Conservation (phyloP, 805 yeast genomes). For the Candida coleopterorum region DNA sequence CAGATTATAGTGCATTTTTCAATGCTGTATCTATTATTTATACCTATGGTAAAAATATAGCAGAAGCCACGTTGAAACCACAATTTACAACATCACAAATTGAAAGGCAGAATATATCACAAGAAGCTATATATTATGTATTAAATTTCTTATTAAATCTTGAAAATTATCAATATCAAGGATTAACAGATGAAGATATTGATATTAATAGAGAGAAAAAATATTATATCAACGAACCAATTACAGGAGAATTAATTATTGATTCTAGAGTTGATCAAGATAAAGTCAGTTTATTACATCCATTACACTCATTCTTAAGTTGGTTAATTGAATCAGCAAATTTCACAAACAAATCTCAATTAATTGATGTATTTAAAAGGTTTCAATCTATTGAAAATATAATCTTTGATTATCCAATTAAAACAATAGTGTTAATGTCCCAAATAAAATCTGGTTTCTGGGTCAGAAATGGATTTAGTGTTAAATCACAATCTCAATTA, state of each 20-base stretch:
- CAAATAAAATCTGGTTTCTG: slow-evolving; percentile 88
- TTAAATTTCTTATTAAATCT: slow-evolving; percentile 23
- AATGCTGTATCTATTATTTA: slow-evolving; percentile 65
- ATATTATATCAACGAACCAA: slow-evolving; percentile 18
- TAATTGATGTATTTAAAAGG: slow-evolving; percentile 16
- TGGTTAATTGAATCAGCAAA: slow-evolving; percentile 60
- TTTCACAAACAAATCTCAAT: slow-evolving; percentile 18
- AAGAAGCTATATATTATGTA: slow-evolving; percentile 28
- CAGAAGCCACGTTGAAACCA: slow-evolving; percentile 17
- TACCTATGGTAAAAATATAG: slow-evolving; percentile 53
- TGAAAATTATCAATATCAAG: slow-evolving; percentile 26
- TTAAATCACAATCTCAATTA: slow-evolving; percentile 71
- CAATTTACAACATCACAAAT: slow-evolving; percentile 1
- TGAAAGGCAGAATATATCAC: slow-evolving; percentile 14
- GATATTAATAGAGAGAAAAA: slow-evolving; percentile 19
- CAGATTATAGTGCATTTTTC: slow-evolving; percentile 71
- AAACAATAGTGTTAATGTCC: slow-evolving; percentile 71
- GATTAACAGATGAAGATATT: slow-evolving; percentile 20
- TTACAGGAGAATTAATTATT: slow-evolving; percentile 19
- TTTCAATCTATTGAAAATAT: slow-evolving; percentile 14
- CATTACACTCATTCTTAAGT: slow-evolving; percentile 68
- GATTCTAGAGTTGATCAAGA: slow-evolving; percentile 30
- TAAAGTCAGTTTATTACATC: slow-evolving; percentile 70
- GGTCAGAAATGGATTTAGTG: slow-evolving; percentile 90
- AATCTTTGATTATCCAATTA: slow-evolving; percentile 65